phyloP scores from a whole-genome alignment of 192 early-diverging fungal species.

The Podila epigama region DNA sequence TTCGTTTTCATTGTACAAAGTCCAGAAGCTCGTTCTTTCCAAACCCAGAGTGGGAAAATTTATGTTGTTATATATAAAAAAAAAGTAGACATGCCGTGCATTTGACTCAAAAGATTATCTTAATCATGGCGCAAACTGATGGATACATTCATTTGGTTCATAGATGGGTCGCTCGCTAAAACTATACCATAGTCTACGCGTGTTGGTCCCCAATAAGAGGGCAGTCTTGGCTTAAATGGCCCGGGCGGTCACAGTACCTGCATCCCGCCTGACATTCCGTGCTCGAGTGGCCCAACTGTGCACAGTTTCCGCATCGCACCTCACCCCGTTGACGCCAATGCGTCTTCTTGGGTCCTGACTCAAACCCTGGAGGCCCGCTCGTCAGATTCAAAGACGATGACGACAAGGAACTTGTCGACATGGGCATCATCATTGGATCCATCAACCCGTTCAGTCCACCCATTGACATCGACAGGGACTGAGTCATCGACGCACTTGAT shows the following conservation, averaged over 20 bases:
- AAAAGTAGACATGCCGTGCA: no score
- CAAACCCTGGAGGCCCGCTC: constrained; percentile 22
- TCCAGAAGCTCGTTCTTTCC: no score
- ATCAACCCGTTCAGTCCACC: constrained; percentile 9
- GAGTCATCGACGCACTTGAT: neutral
- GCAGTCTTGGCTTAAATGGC: constrained; percentile 53
- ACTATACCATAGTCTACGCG: neutral
- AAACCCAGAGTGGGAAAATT: no score
- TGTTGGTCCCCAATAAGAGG: constrained; percentile 8
- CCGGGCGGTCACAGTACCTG: constrained; percentile 44
- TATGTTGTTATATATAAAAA: no score
- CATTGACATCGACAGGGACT: constrained; percentile 6
- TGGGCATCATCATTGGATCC: constrained; percentile 19
- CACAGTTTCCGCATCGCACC: constrained; percentile 61
- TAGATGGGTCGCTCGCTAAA: no score
- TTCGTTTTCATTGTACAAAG: no score
- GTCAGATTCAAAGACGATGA: constrained; percentile 1
- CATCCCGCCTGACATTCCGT: constrained; percentile 51
- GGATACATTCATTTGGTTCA: no score
- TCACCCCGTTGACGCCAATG: constrained; percentile 37
- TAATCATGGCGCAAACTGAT: no score
- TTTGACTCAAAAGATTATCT: no score
- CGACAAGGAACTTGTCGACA: constrained; percentile 14
- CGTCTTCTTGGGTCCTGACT: constrained; percentile 22
- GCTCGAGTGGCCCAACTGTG: constrained; percentile 55